A percentile compares a stretch with the other conserved stretches of the same genome.
phyloP scores from a whole-genome alignment of 257 asterid genomes.

The Schizonepeta tenuifolia region DNA sequence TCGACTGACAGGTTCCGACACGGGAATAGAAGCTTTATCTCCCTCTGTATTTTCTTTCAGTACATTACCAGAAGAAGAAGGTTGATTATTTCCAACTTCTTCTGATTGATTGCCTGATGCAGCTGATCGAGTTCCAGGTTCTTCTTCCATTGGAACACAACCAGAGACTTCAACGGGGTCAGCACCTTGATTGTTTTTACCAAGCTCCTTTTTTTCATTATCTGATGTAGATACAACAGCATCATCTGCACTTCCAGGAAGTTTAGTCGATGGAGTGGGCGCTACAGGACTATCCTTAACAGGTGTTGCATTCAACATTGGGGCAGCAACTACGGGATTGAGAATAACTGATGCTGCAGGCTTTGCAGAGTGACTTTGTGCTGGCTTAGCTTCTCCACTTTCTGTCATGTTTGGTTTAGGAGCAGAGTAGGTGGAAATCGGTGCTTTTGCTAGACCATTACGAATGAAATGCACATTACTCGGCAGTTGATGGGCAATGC shows the following conservation, averaged over 20 bases:
- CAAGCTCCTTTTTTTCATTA: constrained; percentile 34
- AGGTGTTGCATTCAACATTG: constrained; percentile 29
- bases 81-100: constrained; percentile 38
- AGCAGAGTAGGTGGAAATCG: constrained; percentile 46
- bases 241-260: constrained; percentile 33
- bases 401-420: constrained; percentile 44
- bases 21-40: constrained; percentile 29
- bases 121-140: constrained; percentile 37
- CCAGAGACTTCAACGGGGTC: constrained; percentile 27
- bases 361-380: constrained; percentile 41
- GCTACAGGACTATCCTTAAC: constrained; percentile 30
- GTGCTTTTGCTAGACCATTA: constrained; percentile 60
- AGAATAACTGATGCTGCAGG: constrained; percentile 39
- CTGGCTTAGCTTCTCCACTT: constrained; percentile 45
- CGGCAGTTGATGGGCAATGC: constrained; percentile 59
- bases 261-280: constrained; percentile 29
- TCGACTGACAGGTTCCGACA: constrained; percentile 20
- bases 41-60: constrained; percentile 37
- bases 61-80: constrained; percentile 38
- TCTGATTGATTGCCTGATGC: constrained; percentile 33
- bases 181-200: constrained; percentile 25
- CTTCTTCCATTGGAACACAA: constrained; percentile 34
- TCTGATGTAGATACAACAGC: constrained; percentile 32
- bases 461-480: constrained; percentile 82
- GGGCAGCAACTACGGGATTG: constrained; percentile 32